Evolutionary conservation across 768 basidiomycete genomes (phyloP).

Genomic region (Leucosporidium yakuticum): DNA sequence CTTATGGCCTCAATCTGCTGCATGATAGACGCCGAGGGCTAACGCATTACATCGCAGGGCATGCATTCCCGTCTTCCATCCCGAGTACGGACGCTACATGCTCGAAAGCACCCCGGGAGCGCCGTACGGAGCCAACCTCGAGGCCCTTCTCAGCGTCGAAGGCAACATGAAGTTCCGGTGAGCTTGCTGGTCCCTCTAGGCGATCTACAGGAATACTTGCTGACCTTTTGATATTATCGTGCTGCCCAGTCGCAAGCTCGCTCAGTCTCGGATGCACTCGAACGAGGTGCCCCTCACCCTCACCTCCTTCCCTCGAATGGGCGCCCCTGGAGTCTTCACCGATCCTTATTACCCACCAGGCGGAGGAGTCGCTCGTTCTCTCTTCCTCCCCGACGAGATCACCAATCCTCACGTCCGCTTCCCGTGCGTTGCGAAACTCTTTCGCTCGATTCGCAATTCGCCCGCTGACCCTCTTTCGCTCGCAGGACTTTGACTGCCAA

Average conservation of each 20-base stretch:
- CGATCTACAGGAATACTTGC: background rate
- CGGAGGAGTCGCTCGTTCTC: conserved; percentile 80
- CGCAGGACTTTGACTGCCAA: conserved; percentile 92
- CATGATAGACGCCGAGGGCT: no score
- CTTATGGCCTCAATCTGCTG: background rate
- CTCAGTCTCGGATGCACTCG: conserved; percentile 69
- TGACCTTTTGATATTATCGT: background rate
- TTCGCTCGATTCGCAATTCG: background rate
- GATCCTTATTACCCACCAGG: conserved; percentile 78
- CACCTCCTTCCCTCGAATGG: conserved; percentile 91
- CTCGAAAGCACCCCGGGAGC: conserved; percentile 94
- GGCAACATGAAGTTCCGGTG: conserved; percentile 90
- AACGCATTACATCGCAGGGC: conserved; percentile 44
- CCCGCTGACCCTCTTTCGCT: background rate
- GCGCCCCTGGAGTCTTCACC: conserved; percentile 81
- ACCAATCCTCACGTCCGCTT: conserved; percentile 97
- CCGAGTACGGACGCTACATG: conserved; percentile 98
- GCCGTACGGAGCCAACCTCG: conserved; percentile 82
- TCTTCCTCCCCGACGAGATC: conserved; percentile 91
- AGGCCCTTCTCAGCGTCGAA: conserved; percentile 83
- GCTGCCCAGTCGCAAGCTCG: conserved; percentile 65
- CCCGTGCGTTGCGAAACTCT: conserved; percentile 61
- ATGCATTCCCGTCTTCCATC: conserved; percentile 83
- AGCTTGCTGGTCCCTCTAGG: conserved; percentile 26
- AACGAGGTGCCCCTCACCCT: conserved; percentile 88